A percentile compares a stretch with the other conserved stretches of the same genome.
Evolutionary conservation across 2,329 filamentous ascomycete species (phyloP).

Genomic region (Coniochaeta ligniaria): DNA sequence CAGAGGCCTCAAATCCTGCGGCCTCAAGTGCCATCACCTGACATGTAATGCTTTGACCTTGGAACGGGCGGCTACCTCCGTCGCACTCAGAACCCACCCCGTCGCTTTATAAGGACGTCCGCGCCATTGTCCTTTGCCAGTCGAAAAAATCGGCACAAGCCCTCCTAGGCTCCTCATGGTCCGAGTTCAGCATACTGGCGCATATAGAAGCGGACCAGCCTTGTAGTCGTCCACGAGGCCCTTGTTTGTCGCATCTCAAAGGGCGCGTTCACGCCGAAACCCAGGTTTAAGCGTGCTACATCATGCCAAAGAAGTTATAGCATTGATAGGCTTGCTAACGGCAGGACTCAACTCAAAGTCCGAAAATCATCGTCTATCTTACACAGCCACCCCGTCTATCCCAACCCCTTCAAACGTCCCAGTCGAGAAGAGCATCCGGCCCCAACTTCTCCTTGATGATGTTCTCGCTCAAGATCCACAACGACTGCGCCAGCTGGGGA

Average conservation of each 20-base stretch:
- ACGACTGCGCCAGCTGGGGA: constrained; percentile 23
- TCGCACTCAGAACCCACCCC: not conserved
- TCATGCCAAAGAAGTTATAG: not conserved
- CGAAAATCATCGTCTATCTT: not conserved
- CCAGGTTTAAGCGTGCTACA: not conserved
- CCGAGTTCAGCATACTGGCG: not conserved
- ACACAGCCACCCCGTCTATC: not conserved
- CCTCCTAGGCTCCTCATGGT: not conserved
- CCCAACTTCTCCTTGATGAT: constrained; percentile 33
- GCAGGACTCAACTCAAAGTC: not conserved
- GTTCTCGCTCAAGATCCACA: constrained; percentile 31
- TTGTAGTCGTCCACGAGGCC: no score
- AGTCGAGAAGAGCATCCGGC: constrained; percentile 26
- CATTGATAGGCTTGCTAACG: not conserved
- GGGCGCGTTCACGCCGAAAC: not conserved
- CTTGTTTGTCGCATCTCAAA: no score
- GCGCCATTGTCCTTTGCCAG: not conserved
- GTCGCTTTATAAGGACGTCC: not conserved
- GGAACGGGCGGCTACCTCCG: no score
- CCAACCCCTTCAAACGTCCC: constrained; percentile 12
- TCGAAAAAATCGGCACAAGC: not conserved
- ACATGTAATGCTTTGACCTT: no score
- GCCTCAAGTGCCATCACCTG: not conserved
- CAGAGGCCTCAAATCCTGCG: not conserved
- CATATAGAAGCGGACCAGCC: not conserved